Evolutionary conservation across 1,139 yeast genomes (phyloP), one percentile per base, ranked within the genome.

Genomic region (Sugiyamaella neomexicana): DNA sequence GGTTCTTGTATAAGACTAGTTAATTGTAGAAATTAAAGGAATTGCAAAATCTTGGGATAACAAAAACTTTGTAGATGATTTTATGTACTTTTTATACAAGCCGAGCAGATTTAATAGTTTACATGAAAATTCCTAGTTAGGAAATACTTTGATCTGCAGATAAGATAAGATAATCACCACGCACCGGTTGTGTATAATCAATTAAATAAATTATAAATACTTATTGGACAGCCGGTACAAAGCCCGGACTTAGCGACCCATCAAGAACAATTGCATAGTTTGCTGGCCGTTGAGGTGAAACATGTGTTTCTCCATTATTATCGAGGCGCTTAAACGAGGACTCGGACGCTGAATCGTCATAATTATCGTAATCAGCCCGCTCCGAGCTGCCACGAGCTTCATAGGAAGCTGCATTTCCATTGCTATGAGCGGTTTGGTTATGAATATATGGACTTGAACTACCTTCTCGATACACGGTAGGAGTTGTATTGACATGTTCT

Each of bases 211-310:
- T n/a, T n/a, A n/a, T n/a, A n/a, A 20, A 16, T 9, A 25, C 5
- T 32, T 16, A 46, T 27, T 39, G 45, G 2, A 46, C 54, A 5
- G 58, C 56, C 15, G 57, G 50, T 5, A 59, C 58, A 45, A 58
- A 58, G 6, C 53, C 55, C 1, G 58, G 54, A 20, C 59, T 57
- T 12, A 58, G 31, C 4, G 61, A 52, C 2, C 58, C 57, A 47
- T 58, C 61, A 5, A 58, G 52, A 27, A 46, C 49, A 10, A 58
- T 46, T 0, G 61, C 57, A 42, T 50, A 54, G 39, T 58, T 55
- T 32, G 47, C 46, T 1, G 51, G 51, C 16, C 39, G 23, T 32
- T 32, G 40, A 16, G 13, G 25, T 15, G 40, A 17, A 32, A 27
- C 39, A 13, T 31, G 37, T 5, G 29, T 8, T 17, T 15, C 29